A percentile compares a stretch with the other conserved stretches of the same genome.
These are phyloP conservation scores for Pulveroboletus frians DNA, from an alignment of 768 basidiomycete species.

Conservation along the genomic window DNA sequence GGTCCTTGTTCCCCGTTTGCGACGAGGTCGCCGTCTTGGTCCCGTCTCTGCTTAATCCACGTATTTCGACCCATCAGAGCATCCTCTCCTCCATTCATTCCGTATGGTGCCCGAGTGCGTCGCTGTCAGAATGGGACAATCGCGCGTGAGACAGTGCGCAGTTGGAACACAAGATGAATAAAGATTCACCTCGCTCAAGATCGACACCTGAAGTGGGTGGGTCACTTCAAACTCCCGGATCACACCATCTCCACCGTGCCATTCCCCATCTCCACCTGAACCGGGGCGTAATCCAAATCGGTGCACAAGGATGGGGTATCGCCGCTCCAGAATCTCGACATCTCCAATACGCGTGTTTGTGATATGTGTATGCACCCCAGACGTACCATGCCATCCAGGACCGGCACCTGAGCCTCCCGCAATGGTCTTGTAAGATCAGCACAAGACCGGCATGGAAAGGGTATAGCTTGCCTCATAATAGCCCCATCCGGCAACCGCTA, in stretches of 20 bases:
- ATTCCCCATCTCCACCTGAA: conserved; percentile 68
- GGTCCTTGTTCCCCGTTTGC: conserved; percentile 34
- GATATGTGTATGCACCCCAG: conserved; percentile 90
- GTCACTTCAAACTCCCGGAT: conserved; percentile 79
- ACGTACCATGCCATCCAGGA: conserved; percentile 84
- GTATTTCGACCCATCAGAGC: conserved; percentile 75
- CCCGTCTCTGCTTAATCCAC: conserved; percentile 73
- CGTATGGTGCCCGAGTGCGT: conserved; percentile 82
- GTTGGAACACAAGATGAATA: not conserved
- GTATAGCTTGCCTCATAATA: conserved; percentile 64
- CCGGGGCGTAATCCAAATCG: conserved; percentile 71
- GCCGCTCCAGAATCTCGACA: conserved; percentile 87
- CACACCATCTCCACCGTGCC: conserved; percentile 80
- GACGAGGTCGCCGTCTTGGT: conserved; percentile 62
- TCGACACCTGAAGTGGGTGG: conserved; percentile 80
- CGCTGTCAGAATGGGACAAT: conserved; percentile 40
- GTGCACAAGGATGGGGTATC: conserved; percentile 88
- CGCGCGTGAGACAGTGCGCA: not conserved
- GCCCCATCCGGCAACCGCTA: conserved; percentile 77
- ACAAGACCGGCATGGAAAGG: not conserved
- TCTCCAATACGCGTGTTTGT: conserved; percentile 93
- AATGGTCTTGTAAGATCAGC: conserved; percentile 52
- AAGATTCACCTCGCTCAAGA: conserved; percentile 68
- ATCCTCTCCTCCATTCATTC: conserved; percentile 71
- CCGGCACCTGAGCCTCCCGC: conserved; percentile 93